phyloP scores from a whole-genome alignment of 2,329 filamentous ascomycete genomes.

The Penicillium sp. region DNA sequence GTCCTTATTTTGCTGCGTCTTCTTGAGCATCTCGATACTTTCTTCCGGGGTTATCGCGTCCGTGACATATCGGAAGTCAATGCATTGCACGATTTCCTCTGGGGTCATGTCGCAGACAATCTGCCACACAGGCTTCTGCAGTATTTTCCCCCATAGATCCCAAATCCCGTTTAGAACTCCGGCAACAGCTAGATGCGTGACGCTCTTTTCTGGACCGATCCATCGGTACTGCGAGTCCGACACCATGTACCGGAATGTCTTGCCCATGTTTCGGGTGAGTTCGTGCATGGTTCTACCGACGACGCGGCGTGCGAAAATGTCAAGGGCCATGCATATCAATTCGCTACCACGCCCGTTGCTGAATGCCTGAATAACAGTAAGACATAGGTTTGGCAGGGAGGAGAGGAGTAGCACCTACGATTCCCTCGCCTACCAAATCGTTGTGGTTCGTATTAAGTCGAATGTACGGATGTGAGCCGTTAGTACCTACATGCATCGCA shows the following conservation, averaged over 20 bases:
- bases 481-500: constrained; percentile 12
- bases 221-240: constrained; percentile 84
- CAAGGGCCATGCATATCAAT: constrained; percentile 80
- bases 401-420: background rate
- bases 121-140: constrained; percentile 83
- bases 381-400: background rate
- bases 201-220: constrained; percentile 92
- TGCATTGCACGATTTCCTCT: constrained; percentile 78
- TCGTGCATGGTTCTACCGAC: constrained; percentile 70
- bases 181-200: constrained; percentile 84
- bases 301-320: constrained; percentile 71
- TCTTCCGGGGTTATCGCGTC: constrained; percentile 88
- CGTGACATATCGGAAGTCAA: constrained; percentile 91
- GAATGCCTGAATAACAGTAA: constrained; percentile 31
- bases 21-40: constrained; percentile 66
- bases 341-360: constrained; percentile 72
- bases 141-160: constrained; percentile 89
- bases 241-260: constrained; percentile 91
- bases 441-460: constrained; percentile 14
- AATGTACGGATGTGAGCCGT: constrained; percentile 12
- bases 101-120: constrained; percentile 86
- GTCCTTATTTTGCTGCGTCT: constrained; percentile 63
- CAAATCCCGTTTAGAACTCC: constrained; percentile 87
- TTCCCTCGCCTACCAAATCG: background rate
- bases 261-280: constrained; percentile 74